phyloP scores from a whole-genome alignment of 345 rosid genomes.

The Gossypium anomalum region DNA sequence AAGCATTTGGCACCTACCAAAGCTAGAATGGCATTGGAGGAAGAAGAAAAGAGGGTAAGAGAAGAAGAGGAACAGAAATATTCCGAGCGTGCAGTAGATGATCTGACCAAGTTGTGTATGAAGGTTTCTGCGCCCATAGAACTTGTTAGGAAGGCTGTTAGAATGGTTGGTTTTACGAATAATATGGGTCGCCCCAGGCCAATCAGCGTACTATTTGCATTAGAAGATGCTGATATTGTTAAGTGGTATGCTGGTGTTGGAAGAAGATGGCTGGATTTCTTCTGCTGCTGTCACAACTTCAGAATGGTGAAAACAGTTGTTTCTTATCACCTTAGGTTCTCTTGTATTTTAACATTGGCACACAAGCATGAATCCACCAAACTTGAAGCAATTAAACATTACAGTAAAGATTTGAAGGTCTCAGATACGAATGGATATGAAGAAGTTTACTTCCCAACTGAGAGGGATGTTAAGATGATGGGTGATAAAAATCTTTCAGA shows the following conservation, averaged over 20 bases:
- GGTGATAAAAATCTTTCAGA: conserved; percentile 79
- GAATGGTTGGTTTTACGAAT: conserved; percentile 80
- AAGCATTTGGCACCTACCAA: conserved; percentile 60
- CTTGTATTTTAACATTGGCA: conserved; percentile 84
- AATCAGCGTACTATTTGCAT: conserved; percentile 49
- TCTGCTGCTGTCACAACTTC: conserved; percentile 89
- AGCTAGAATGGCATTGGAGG: conserved; percentile 58
- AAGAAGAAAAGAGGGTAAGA: conserved; percentile 51
- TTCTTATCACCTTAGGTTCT: conserved; percentile 81
- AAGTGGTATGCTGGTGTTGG: conserved; percentile 96
- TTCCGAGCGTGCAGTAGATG: conserved; percentile 62
- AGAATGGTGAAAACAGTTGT: conserved; percentile 75
- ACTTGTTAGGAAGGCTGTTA: conserved; percentile 76
- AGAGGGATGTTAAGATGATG: conserved; percentile 89
- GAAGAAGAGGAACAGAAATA: conserved; percentile 67
- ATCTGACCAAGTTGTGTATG: conserved; percentile 70
- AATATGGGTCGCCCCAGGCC: conserved; percentile 91
- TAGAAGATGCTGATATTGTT: conserved; percentile 83
- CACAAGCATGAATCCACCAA: conserved; percentile 90
- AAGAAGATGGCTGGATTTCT: conserved; percentile 85
- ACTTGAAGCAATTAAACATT: conserved; percentile 72
- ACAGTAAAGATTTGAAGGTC: conserved; percentile 70
- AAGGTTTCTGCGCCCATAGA: conserved; percentile 80
- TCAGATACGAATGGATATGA: conserved; percentile 44
- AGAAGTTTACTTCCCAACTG: conserved; percentile 65